A percentile compares a stretch with the other conserved stretches of the same genome.
Evolutionary conservation across 2,329 filamentous ascomycete species (phyloP).

Genomic region (Achaetomium macrosporum): DNA sequence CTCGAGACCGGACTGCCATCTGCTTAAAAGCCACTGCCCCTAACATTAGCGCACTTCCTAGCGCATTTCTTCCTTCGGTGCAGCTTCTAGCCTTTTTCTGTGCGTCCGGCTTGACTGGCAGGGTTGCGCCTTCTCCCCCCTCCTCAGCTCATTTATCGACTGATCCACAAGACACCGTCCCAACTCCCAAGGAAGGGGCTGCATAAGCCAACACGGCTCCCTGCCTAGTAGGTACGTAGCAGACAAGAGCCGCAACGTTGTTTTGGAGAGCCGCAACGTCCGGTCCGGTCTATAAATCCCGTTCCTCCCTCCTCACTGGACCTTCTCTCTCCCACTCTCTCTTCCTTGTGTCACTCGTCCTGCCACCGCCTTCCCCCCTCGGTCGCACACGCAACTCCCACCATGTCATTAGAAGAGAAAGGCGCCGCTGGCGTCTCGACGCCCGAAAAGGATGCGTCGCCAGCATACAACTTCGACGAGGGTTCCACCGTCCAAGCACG

Average conservation of each 20-base stretch:
- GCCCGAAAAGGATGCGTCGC: slow-evolving; percentile 20
- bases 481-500: neutral
- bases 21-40: neutral
- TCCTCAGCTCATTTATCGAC: too few relatives aligned
- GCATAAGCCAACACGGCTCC: too few relatives aligned
- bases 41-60: neutral
- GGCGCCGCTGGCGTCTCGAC: slow-evolving; percentile 8
- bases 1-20: neutral
- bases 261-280: neutral
- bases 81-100: slow-evolving; percentile 23
- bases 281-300: neutral
- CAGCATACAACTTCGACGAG: slow-evolving; percentile 11
- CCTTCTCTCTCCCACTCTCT: neutral
- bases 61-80: slow-evolving; percentile 15
- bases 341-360: neutral
- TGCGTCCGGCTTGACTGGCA: neutral
- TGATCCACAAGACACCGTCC: neutral
- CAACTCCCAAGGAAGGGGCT: too few relatives aligned
- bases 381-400: neutral
- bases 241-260: slow-evolving; percentile 5
- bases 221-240: neutral
- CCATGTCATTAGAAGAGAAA: slow-evolving; percentile 25
- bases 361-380: neutral
- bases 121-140: too few relatives aligned
- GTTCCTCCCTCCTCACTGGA: neutral